Base-by-base conservation (phyloP, 306 rosid genomes). In the Prunus davidiana region DNA sequence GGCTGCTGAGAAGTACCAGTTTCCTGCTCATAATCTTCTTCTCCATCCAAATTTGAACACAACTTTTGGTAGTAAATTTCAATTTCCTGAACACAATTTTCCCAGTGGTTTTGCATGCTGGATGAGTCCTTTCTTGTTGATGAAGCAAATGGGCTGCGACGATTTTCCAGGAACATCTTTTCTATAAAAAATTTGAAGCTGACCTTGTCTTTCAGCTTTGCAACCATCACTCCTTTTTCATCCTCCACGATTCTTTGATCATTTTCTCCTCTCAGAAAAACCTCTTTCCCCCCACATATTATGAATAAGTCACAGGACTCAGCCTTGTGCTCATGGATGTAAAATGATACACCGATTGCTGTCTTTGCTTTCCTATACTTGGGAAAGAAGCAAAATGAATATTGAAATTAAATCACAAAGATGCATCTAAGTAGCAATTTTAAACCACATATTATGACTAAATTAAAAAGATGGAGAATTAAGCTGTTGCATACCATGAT, bases 201-300 rank as follows among this genome's bases (percentile, higher is more conserved):
- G 46, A 51, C 7, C 77, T 81, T 88, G 16, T 86, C 93, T 81
- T 80, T 88, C 61, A 64, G 54, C 76, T 52, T 87, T 2, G 86
- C 87, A 67, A 87, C 87, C 81, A 70, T 81, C 14, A 84, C 83
- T 41, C 92, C 93, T 58, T 84, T 73, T 67, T 84, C 92, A 78
- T 90, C 91, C 69, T 86, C 96, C 89, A 87, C 79, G 74, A 86
- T 84, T 81, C 79, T 86, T 65, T 85, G 87, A 71, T 88, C 92
- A 62, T 80, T 86, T 11, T 71, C 83, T 56, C 81, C 90, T 78
- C 75, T 84, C 0, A 87, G 86, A 65, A 80, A 82, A 16, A 93
- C 88, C 81, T 91, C 93, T 32, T 87, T 89, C n/a, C 97, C 98
- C 41, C 87, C 91, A 78, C 91, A 88, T 67, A 93, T 66, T 54